Evolutionary conservation across 306 rosid species (phyloP).

Genomic region (Sphenostylis stenocarpa): DNA sequence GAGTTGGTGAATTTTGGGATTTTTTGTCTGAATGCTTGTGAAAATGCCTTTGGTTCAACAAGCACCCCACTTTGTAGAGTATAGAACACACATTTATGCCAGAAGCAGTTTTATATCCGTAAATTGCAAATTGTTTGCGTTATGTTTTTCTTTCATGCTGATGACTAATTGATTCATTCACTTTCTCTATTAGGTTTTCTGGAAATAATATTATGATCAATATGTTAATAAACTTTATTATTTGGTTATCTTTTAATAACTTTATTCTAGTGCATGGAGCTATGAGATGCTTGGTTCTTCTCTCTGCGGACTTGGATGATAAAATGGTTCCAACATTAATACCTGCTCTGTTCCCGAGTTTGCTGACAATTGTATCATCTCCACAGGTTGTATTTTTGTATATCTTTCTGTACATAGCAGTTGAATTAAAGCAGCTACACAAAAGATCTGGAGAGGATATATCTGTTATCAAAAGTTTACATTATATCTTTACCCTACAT

Average conservation of each 20-base stretch:
- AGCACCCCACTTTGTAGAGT: constrained; percentile 7
- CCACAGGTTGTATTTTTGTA: constrained; percentile 58
- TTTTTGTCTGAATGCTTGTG: constrained; percentile 19
- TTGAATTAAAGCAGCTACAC: neutral
- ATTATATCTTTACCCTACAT: neutral
- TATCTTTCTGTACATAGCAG: neutral
- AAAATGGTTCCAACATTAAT: constrained; percentile 70
- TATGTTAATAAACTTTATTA: constrained; percentile 26
- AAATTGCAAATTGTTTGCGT: constrained; percentile 16
- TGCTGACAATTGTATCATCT: constrained; percentile 78
- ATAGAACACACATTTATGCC: neutral
- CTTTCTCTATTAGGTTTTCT: constrained; percentile 13
- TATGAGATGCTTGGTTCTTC: constrained; percentile 90
- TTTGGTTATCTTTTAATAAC: neutral
- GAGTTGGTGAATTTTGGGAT: constrained; percentile 18
- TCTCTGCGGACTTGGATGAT: constrained; percentile 88
- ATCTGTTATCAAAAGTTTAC: neutral
- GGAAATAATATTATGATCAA: neutral
- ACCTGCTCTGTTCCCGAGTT: constrained; percentile 80
- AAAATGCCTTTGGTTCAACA: constrained; percentile 9
- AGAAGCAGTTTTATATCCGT: neutral
- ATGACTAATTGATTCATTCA: constrained; percentile 10
- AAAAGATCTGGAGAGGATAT: neutral
- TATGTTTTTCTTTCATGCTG: neutral
- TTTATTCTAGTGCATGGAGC: constrained; percentile 80